Percentiles rank a stretch among this genome's conserved stretches.
phyloP scores from a whole-genome alignment of 768 basidiomycete genomes.

The Panus rudis region DNA sequence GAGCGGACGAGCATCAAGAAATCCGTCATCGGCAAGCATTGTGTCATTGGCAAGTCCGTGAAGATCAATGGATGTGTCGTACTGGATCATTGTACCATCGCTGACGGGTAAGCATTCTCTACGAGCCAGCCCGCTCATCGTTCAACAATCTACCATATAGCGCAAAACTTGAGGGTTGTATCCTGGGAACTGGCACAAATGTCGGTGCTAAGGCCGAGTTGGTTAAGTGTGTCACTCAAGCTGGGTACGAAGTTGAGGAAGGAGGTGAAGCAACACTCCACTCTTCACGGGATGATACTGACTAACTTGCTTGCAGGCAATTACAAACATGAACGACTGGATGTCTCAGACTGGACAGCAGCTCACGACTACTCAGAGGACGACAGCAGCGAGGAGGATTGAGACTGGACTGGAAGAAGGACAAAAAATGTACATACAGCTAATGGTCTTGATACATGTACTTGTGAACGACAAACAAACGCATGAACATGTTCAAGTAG shows the following conservation, averaged over 20 bases:
- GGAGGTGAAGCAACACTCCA: constrained; percentile 38
- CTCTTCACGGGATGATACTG: not conserved
- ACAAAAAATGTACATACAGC: not conserved
- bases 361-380: constrained; percentile 22
- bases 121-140: not conserved
- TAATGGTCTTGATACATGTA: constrained; percentile 6
- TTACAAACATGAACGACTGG: constrained; percentile 49
- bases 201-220: constrained; percentile 67
- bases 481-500: not conserved
- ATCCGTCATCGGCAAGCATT: constrained; percentile 45
- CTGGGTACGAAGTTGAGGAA: constrained; percentile 64
- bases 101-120: constrained; percentile 74
- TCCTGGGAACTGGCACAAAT: constrained; percentile 68
- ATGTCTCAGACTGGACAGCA: constrained; percentile 48
- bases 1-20: constrained; percentile 75
- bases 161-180: constrained; percentile 69
- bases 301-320: constrained; percentile 33
- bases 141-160: constrained; percentile 27
- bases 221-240: constrained; percentile 62
- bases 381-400: constrained; percentile 19
- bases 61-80: constrained; percentile 78
- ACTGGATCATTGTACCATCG: constrained; percentile 83
- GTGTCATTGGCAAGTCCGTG: constrained; percentile 55
- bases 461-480: constrained; percentile 9
- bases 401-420: no score